phyloP scores from a whole-genome alignment of 345 rosid genomes.

The Populus euphratica region DNA sequence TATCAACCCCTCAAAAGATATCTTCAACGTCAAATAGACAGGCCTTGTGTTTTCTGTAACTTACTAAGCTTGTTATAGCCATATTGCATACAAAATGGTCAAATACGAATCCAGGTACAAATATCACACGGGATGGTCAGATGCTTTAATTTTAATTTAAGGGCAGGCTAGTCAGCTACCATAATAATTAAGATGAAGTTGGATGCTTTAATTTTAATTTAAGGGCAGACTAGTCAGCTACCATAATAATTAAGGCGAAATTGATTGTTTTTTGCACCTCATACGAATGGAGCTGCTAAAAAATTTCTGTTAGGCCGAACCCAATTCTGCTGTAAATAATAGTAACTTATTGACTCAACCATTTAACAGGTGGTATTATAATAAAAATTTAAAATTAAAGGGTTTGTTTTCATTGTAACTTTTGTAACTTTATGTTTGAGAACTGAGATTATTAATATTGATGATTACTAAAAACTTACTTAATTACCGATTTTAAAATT shows the following conservation, averaged over 20 bases:
- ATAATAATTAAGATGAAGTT: not conserved
- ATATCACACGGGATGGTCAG: not conserved
- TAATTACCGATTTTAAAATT: accelerated
- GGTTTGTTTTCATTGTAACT: too few species aligned
- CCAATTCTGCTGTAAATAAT: not conserved
- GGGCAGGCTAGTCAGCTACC: not conserved
- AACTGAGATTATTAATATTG: too few species aligned
- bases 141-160: not conserved
- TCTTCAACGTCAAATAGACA: too few species aligned
- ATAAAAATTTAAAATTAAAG: too few species aligned
- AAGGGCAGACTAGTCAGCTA: not conserved
- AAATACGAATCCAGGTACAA: not conserved
- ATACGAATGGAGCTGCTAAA: not conserved
- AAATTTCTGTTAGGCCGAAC: not conserved
- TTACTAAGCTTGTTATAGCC: not conserved
- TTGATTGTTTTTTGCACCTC: not conserved
- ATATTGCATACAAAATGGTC: not conserved
- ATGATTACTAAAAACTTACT: too few species aligned
- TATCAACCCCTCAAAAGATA: not conserved
- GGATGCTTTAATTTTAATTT: not conserved
- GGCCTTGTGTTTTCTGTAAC: too few species aligned
- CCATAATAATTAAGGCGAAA: not conserved
- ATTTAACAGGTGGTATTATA: too few species aligned
- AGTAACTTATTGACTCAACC: not conserved
- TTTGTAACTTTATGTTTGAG: too few species aligned